phyloP scores from a whole-genome alignment of 108 stramenopile species.

The Nitzschia sp. region DNA sequence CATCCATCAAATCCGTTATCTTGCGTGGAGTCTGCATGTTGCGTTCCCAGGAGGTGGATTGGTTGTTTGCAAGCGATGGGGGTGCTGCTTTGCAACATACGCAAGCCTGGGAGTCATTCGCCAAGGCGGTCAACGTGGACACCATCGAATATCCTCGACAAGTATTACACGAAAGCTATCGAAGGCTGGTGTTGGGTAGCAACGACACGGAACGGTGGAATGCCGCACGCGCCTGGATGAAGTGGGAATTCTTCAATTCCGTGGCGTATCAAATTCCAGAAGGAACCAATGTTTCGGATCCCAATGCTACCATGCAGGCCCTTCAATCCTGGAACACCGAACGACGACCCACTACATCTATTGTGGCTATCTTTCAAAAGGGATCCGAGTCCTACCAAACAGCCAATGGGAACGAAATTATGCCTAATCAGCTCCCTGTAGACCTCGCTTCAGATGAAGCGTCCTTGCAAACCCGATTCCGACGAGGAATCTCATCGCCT shows the following conservation, averaged over 20 bases:
- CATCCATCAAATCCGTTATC: conserved; percentile 52
- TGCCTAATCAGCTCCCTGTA: neutral
- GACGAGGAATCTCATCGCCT: neutral
- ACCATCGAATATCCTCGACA: conserved; percentile 14
- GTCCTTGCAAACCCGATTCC: neutral
- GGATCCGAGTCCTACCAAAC: conserved; percentile 6
- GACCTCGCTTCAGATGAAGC: neutral
- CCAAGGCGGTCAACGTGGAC: conserved; percentile 17
- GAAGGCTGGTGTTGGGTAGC: conserved; percentile 38
- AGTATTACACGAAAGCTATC: conserved; percentile 57
- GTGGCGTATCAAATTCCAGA: conserved; percentile 6
- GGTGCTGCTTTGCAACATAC: conserved; percentile 28
- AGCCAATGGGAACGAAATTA: neutral
- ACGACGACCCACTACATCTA: neutral
- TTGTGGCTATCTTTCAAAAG: neutral
- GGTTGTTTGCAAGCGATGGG: conserved; percentile 52
- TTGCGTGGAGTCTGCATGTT: conserved; percentile 84
- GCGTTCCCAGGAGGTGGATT: conserved; percentile 72
- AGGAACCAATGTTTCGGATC: neutral
- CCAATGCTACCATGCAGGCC: conserved; percentile 6
- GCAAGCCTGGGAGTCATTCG: conserved; percentile 50
- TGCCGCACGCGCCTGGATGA: conserved; percentile 59
- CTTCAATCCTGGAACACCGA: neutral
- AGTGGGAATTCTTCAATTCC: conserved; percentile 53
- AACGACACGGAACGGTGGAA: conserved; percentile 35